Conservation (phyloP, 108 stramenopile species). For the Skeletonema menzelii region DNA sequence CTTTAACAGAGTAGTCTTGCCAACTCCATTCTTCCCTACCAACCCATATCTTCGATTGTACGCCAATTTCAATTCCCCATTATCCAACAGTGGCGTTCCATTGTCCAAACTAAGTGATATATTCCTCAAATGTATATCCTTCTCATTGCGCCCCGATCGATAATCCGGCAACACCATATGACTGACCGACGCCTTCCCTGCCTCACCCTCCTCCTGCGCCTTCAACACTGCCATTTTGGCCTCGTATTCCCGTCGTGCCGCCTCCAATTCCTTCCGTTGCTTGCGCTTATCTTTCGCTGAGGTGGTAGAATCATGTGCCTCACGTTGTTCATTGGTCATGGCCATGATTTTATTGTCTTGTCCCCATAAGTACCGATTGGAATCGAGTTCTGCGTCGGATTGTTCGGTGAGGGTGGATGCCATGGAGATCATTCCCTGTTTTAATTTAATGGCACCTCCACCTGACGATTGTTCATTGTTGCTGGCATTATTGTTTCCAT, state of each 20-base stretch:
- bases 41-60: constrained; percentile 86
- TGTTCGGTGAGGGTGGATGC: constrained; percentile 55
- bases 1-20: constrained; percentile 93
- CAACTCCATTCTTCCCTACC: constrained; percentile 36
- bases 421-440: constrained; percentile 77
- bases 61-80: constrained; percentile 90
- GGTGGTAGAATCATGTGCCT: constrained; percentile 62
- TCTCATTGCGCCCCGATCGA: constrained; percentile 71
- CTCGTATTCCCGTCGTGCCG: constrained; percentile 61
- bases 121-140: constrained; percentile 84
- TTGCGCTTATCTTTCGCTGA: constrained; percentile 81
- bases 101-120: constrained; percentile 81
- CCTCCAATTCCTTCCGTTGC: constrained; percentile 72
- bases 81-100: constrained; percentile 87
- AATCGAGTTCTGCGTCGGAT: constrained; percentile 55
- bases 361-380: constrained; percentile 69
- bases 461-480: constrained; percentile 1
- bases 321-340: constrained; percentile 69
- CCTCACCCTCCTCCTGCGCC: constrained; percentile 52
- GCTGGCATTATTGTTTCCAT: constrained; percentile 9
- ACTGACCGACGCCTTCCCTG: constrained; percentile 64
- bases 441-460: constrained; percentile 47
- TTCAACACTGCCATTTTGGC: constrained; percentile 46
- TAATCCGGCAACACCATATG: constrained; percentile 86
- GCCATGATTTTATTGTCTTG: constrained; percentile 66